These are phyloP conservation scores for Pelargonium myrrhifolium DNA, from an alignment of 441 rosid genomes.

Conservation along the genomic window DNA sequence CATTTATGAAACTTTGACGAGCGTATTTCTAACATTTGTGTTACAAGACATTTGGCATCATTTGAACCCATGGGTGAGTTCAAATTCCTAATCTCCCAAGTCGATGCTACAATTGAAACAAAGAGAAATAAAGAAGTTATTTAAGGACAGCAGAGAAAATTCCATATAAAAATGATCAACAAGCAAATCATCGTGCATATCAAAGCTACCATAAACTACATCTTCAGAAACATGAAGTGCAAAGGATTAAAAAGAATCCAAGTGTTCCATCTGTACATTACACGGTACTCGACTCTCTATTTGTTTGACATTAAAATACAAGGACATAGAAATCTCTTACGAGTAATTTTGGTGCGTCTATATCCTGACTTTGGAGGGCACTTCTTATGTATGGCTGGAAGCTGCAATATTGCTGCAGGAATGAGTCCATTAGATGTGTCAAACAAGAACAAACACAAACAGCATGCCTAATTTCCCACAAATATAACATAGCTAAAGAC, in stretches of 20 bases:
- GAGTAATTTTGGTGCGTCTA: conserved; percentile 67
- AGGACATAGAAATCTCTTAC: conserved; percentile 41
- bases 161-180: neutral
- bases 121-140: conserved; percentile 14
- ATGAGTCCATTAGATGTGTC: conserved; percentile 10
- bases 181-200: neutral
- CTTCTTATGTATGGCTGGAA: conserved; percentile 75
- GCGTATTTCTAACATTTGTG: conserved; percentile 79
- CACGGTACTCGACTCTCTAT: neutral
- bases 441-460: conserved; percentile 23
- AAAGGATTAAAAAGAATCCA: neutral
- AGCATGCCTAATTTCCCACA: conserved; percentile 12
- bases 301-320: neutral
- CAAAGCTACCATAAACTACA: neutral
- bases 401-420: conserved; percentile 82
- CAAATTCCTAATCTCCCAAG: conserved; percentile 87
- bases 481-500: conserved; percentile 5
- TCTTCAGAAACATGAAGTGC: conserved; percentile 3
- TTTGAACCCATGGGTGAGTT: conserved; percentile 59
- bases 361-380: conserved; percentile 78
- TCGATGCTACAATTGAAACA: conserved; percentile 59
- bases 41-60: conserved; percentile 64
- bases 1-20: conserved; percentile 69
- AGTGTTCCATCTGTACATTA: conserved; percentile 1
- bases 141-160: conserved; percentile 2